Percentiles rank a stretch among this genome's conserved stretches.
Conservation (phyloP, 31 red algal genomes). For the Bonnemaisonia californica region DNA sequence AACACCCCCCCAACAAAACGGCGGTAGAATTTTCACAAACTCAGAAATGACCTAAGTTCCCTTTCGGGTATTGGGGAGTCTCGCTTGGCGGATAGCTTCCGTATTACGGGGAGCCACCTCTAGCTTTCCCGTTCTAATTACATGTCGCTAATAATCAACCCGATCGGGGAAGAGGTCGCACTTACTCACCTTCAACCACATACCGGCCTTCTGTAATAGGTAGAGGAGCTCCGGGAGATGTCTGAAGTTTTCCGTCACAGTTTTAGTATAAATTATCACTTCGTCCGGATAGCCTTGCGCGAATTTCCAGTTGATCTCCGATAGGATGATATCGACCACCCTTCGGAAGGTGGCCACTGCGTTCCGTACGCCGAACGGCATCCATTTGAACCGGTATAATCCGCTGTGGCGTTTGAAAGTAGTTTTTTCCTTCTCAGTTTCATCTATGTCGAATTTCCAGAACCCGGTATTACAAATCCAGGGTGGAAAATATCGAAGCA, state of each 20-base stretch:
- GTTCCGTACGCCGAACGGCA: constrained; percentile 48
- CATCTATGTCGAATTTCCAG: constrained; percentile 12
- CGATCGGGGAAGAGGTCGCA: constrained; percentile 27
- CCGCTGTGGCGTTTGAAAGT: constrained; percentile 22
- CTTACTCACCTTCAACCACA: constrained; percentile 21
- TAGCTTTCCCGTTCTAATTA: constrained; percentile 4
- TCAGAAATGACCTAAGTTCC: constrained; percentile 36
- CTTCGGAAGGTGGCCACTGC: constrained; percentile 43
- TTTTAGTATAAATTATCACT: background rate
- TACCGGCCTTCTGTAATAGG: constrained; percentile 3
- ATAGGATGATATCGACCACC: constrained; percentile 40
- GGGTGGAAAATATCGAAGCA: too few relatives aligned
- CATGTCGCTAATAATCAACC: constrained; percentile 42
- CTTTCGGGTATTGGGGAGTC: constrained; percentile 24
- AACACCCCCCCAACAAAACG: constrained; percentile 29
- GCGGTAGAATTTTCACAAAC: constrained; percentile 43
- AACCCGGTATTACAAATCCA: too few relatives aligned
- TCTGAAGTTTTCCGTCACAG: background rate
- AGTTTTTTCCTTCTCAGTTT: constrained; percentile 10
- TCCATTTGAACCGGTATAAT: background rate
- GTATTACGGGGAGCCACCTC: constrained; percentile 14
- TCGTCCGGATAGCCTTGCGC: background rate
- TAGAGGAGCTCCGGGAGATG: background rate
- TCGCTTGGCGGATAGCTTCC: background rate
- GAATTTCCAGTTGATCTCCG: constrained; percentile 10